Evolutionary conservation across 2,329 filamentous ascomycete genomes (phyloP), one percentile per base, ranked within the genome.

Genomic region (Aspergillus alliaceus): DNA sequence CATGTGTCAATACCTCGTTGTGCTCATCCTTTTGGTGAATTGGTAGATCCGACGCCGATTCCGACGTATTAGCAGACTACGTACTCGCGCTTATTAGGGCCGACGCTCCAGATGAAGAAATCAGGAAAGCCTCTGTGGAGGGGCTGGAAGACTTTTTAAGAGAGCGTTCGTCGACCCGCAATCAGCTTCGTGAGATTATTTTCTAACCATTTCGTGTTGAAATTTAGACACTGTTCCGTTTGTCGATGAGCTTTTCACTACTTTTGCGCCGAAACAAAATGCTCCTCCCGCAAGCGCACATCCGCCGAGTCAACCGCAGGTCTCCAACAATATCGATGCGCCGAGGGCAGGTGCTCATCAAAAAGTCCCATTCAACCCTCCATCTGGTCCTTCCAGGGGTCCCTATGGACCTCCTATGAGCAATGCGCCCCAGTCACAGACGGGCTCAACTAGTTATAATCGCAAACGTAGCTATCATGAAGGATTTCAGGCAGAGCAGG

Each of bases 31-130:
- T 22, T 48, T 57, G 47, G 48, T 53, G 24, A 58, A 48, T 31
- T 27, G 37, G 31, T 49, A 85, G 83, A 60, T 84, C 82, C n/a
- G 84, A 86, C 67, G 84, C 84, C 29, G 84, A 87, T 66, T 79
- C 80, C 12, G 83, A 84, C 62, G 82, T 86, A 2, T 80, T 87
- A 20, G 84, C 83, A 29, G 84, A 87, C 63, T 87, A 86, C 65
- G 83, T 86, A 7, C 74, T 86, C 47, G 84, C 83, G 22, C 77
- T 87, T 29, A 78, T 86, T 42, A 79, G 79, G 42, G 80, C 79
- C 15, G 82, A 85, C 61, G 82, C 82, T 39, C 74, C 80, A 3
- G 80, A 84, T 57, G 78, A 79, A n/a, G 75, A 80, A 54, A 79
- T 85, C 50, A 77, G 77, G 64, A 72, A 78, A 57, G 82, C 76